phyloP scores from a whole-genome alignment of 1,284 basidiomycete genomes.

The Ustilago shanxiensis region DNA sequence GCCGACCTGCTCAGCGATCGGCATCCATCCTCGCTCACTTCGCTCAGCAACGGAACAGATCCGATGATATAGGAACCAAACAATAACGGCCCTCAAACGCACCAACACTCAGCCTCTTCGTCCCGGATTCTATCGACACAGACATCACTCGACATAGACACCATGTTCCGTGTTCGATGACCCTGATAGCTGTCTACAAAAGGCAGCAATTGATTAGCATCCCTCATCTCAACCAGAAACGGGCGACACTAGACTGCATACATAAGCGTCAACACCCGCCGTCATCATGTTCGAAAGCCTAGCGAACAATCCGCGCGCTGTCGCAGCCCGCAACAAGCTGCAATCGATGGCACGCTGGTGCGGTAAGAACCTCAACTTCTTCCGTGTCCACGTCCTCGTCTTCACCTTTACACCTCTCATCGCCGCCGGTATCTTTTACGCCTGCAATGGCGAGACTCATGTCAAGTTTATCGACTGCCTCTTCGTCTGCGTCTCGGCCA shows the following conservation, averaged over 20 bases:
- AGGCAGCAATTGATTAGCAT: conserved; percentile 6
- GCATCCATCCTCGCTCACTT: too few relatives aligned
- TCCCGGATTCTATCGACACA: too few relatives aligned
- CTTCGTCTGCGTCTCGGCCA: conserved; percentile 81
- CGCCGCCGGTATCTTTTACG: conserved; percentile 78
- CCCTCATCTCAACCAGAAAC: background rate
- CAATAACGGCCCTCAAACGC: too few relatives aligned
- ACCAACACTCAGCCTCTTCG: too few relatives aligned
- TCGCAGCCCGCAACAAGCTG: conserved; percentile 15
- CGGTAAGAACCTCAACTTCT: conserved; percentile 56
- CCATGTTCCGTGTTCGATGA: conserved; percentile 22
- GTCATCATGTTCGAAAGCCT: conserved; percentile 19
- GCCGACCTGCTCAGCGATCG: too few relatives aligned
- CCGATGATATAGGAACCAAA: too few relatives aligned
- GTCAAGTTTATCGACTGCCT: conserved; percentile 79
- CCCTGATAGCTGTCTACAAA: conserved; percentile 18
- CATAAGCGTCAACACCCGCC: background rate
- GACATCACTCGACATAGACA: conserved; percentile 6
- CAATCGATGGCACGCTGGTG: conserved; percentile 34
- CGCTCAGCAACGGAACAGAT: too few relatives aligned
- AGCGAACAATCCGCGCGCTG: conserved; percentile 5
- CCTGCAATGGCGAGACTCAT: conserved; percentile 65
- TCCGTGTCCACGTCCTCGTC: conserved; percentile 73
- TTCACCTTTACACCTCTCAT: conserved; percentile 82
- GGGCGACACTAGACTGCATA: background rate